Evolutionary conservation across 495 filamentous ascomycete genomes (phyloP).

Genomic region (Penicillium diatomitis): DNA sequence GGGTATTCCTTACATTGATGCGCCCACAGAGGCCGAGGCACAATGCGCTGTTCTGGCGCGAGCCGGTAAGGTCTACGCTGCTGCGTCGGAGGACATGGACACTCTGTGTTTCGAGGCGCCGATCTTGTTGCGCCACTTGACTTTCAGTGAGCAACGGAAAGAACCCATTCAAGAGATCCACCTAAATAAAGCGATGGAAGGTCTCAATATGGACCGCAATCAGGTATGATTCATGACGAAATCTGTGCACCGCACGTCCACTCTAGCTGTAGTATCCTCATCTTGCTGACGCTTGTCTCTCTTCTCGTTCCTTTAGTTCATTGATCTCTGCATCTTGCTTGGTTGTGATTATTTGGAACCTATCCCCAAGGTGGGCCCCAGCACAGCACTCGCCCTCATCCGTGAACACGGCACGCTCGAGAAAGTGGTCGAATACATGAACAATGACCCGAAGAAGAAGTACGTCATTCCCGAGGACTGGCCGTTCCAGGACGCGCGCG

Average conservation of each 20-base stretch:
- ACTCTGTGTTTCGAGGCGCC: conserved; percentile 92
- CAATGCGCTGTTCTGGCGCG: conserved; percentile 88
- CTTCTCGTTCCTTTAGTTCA: conserved; percentile 50
- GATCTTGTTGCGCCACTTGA: conserved; percentile 84
- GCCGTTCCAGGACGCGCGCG: conserved; percentile 85
- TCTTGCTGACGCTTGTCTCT: background rate
- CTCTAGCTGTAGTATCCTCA: background rate
- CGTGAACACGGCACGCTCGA: conserved; percentile 82
- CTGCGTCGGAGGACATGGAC: conserved; percentile 98
- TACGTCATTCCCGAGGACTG: conserved; percentile 83
- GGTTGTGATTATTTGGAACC: conserved; percentile 98
- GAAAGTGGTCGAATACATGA: conserved; percentile 68
- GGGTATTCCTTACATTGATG: conserved; percentile 92
- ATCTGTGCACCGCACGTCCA: background rate
- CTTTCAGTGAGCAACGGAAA: conserved; percentile 93
- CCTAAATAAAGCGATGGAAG: conserved; percentile 71
- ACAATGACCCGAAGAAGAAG: conserved; percentile 66
- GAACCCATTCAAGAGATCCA: conserved; percentile 96
- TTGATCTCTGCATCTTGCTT: conserved; percentile 95
- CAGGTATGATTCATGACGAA: conserved; percentile 44
- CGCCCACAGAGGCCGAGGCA: conserved; percentile 93
- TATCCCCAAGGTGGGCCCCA: conserved; percentile 85
- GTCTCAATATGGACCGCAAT: conserved; percentile 73
- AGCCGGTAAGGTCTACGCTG: conserved; percentile 92
- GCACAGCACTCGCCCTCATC: conserved; percentile 85